Conservation (phyloP, 1,284 basidiomycete species). For the Heterobasidion parviporum region DNA sequence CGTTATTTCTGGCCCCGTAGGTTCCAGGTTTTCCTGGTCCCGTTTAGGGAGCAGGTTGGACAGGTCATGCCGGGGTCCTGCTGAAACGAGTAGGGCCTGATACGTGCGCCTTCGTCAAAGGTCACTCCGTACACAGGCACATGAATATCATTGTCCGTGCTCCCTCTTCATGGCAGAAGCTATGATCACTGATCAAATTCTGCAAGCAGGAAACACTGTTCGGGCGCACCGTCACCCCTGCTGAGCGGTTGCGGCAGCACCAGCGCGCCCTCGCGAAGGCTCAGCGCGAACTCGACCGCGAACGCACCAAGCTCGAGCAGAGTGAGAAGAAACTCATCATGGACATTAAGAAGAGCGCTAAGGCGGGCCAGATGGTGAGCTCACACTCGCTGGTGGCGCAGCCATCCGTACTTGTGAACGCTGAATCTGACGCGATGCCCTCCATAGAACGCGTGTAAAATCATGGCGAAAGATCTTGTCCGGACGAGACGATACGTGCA, state of each 20-base stretch:
- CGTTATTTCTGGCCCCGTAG: too few species aligned
- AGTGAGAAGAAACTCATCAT: conserved; percentile 90
- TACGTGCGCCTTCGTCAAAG: neutral
- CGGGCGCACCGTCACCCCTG: conserved; percentile 89
- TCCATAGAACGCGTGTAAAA: conserved; percentile 88
- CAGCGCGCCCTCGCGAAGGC: conserved; percentile 11
- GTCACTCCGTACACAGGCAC: conserved; percentile 14
- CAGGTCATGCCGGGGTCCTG: too few species aligned
- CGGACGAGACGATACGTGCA: conserved; percentile 92
- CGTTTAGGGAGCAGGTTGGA: too few species aligned
- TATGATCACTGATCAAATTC: neutral
- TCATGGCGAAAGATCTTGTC: conserved; percentile 98
- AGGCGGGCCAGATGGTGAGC: conserved; percentile 87
- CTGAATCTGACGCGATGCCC: neutral
- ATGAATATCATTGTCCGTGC: conserved; percentile 69
- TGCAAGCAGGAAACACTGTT: conserved; percentile 80
- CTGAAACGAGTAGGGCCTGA: too few species aligned
- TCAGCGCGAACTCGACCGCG: conserved; percentile 29
- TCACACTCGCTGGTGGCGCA: too few species aligned
- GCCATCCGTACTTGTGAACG: neutral
- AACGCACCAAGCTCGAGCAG: conserved; percentile 86
- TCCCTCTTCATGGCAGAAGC: neutral
- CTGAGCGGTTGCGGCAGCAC: conserved; percentile 56
- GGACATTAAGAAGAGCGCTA: conserved; percentile 97
- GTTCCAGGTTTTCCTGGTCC: too few species aligned